Percentiles rank a stretch among this genome's conserved stretches.
Conservation (phyloP, 352 stramenopile genomes). For the Pythium biforme region DNA sequence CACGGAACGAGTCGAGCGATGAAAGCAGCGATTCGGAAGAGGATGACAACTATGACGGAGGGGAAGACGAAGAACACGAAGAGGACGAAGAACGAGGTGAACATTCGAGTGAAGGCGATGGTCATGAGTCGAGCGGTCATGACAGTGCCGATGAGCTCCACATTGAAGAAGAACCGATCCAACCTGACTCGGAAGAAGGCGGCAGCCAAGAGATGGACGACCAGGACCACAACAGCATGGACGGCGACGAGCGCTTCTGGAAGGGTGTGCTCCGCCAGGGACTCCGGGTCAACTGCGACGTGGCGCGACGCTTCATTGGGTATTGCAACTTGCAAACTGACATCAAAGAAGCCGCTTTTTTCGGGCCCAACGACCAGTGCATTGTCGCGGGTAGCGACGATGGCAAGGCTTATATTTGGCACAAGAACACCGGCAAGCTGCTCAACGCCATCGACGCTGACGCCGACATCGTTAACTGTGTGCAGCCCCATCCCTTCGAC, state of each 20-base stretch:
- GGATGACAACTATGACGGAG: conserved; percentile 23
- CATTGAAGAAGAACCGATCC: conserved; percentile 14
- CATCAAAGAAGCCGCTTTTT: conserved; percentile 90
- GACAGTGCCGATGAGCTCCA: conserved; percentile 11
- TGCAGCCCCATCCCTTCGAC: conserved; percentile 81
- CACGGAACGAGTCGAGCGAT: conserved; percentile 10
- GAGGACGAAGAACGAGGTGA: conserved; percentile 2
- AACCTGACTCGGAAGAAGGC: conserved; percentile 20
- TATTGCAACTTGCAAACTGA: conserved; percentile 89
- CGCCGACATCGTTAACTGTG: conserved; percentile 87
- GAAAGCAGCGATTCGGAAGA: conserved; percentile 30
- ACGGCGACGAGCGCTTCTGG: conserved; percentile 43
- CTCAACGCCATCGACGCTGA: conserved; percentile 83
- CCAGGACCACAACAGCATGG: background rate
- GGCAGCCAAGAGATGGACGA: conserved; percentile 12
- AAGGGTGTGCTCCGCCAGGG: conserved; percentile 37
- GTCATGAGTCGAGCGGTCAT: conserved; percentile 10
- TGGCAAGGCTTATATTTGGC: conserved; percentile 82
- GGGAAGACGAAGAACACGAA: conserved; percentile 16
- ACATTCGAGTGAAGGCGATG: conserved; percentile 9
- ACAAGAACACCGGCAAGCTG: conserved; percentile 76
- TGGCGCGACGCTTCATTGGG: conserved; percentile 74
- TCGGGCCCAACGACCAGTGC: conserved; percentile 83
- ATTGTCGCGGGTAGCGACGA: conserved; percentile 89
- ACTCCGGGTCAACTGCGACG: conserved; percentile 54